Percentiles rank a stretch among this genome's conserved stretches.
These are phyloP conservation scores for Lasiosphaeria hispida DNA, from an alignment of 495 filamentous ascomycete species.

Conservation along the genomic window DNA sequence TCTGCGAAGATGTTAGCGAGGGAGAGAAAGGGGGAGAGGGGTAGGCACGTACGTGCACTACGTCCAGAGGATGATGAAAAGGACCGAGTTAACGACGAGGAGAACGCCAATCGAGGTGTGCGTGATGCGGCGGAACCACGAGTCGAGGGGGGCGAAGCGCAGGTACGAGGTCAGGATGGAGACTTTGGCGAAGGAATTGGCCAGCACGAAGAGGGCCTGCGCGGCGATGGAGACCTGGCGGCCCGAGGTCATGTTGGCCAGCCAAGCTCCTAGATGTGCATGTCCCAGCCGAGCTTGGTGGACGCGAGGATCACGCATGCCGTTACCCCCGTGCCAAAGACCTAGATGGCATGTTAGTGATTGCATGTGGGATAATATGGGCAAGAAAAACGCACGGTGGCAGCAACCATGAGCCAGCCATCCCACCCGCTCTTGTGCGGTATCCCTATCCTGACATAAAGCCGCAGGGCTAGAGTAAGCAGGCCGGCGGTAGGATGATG, in stretches of 20 bases:
- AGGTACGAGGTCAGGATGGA: constrained; percentile 53
- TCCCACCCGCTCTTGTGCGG: constrained; percentile 23
- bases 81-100: constrained; percentile 21
- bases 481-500: constrained; percentile 20
- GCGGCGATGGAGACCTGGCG: constrained; percentile 30
- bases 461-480: constrained; percentile 21
- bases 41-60: constrained; percentile 20
- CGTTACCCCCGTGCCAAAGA: constrained; percentile 25
- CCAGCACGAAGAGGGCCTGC: constrained; percentile 26
- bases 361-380: neutral
- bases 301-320: constrained; percentile 26
- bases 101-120: constrained; percentile 23
- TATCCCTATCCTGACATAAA: constrained; percentile 22
- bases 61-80: constrained; percentile 36
- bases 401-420: constrained; percentile 32
- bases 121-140: constrained; percentile 37
- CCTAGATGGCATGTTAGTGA: constrained; percentile 6
- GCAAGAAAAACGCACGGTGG: constrained; percentile 17
- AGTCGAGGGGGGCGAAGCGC: constrained; percentile 42
- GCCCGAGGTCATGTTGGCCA: constrained; percentile 11
- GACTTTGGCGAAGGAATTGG: constrained; percentile 41
- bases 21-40: neutral
- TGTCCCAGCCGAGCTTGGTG: constrained; percentile 25
- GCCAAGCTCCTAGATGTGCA: constrained; percentile 28
- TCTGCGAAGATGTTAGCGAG: constrained; percentile 15